Conservation (phyloP, 2,329 filamentous ascomycete species). For the Cladosporium cucumerinum region DNA sequence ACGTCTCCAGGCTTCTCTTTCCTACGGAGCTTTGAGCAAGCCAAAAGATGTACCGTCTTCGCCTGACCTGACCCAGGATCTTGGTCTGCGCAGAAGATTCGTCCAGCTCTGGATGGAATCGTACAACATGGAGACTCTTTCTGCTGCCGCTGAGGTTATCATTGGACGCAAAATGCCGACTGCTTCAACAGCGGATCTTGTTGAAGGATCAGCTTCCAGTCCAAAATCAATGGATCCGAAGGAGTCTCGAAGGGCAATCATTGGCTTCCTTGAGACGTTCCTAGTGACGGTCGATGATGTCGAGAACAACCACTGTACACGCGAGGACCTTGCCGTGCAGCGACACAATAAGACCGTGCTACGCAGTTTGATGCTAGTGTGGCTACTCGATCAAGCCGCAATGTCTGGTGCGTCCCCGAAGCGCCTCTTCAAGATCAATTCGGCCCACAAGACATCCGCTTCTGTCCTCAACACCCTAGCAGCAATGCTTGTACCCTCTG, state of each 20-base stretch:
- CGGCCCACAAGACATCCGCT: conserved; percentile 55
- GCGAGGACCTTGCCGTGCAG: not conserved
- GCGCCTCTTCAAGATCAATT: conserved; percentile 50
- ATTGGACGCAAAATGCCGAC: conserved; percentile 48
- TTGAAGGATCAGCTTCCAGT: not conserved
- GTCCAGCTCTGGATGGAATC: conserved; percentile 56
- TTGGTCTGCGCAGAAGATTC: conserved; percentile 57
- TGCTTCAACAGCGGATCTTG: not conserved
- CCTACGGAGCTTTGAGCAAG: conserved; percentile 56
- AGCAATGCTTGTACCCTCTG: conserved; percentile 54
- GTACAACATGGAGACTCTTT: conserved; percentile 52
- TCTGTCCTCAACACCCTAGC: conserved; percentile 52
- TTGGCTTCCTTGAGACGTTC: conserved; percentile 54
- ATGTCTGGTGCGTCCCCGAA: conserved; percentile 32
- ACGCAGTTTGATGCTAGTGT: conserved; percentile 58
- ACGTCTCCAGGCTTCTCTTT: conserved; percentile 56
- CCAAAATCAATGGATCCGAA: conserved; percentile 21
- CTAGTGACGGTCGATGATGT: conserved; percentile 58
- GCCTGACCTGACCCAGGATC: conserved; percentile 51
- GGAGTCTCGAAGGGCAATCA: conserved; percentile 23
- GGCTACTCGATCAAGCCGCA: conserved; percentile 57
- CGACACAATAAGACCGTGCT: conserved; percentile 47
- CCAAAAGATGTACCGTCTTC: conserved; percentile 51
- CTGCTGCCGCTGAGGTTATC: conserved; percentile 56
- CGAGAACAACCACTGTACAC: conserved; percentile 7